These are phyloP conservation scores for Phalaenopsis equestris DNA, from an alignment of 106 monocot species.

Conservation along the genomic window DNA sequence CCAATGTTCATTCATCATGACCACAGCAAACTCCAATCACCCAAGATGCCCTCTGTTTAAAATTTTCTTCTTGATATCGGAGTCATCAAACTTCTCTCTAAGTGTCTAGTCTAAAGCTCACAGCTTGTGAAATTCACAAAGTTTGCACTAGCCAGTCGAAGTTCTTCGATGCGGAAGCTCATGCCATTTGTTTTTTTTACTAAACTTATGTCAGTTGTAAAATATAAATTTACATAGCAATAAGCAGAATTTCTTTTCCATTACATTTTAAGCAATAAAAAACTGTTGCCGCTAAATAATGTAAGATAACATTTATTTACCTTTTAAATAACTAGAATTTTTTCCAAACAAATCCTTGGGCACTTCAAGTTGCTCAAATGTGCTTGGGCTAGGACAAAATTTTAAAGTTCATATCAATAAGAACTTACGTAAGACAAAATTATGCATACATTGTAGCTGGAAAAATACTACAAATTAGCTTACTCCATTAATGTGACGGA, in stretches of 20 bases:
- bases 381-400: slow-evolving; percentile 48
- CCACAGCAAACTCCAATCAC: background rate
- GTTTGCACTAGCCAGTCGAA: background rate
- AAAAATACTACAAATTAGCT: slow-evolving; percentile 21
- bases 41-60: background rate
- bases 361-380: slow-evolving; percentile 92
- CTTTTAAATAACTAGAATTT: slow-evolving; percentile 74
- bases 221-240: background rate
- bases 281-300: background rate
- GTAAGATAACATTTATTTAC: slow-evolving; percentile 20
- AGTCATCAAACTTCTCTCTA: background rate
- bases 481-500: slow-evolving; percentile 83
- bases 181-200: background rate
- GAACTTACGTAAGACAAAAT: background rate
- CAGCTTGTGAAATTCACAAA: too few relatives aligned
- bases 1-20: background rate
- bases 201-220: background rate
- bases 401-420: background rate
- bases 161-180: background rate
- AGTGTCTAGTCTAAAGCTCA: background rate
- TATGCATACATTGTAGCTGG: background rate
- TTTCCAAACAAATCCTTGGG: slow-evolving; percentile 84
- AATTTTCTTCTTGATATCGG: background rate
- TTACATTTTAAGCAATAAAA: background rate
- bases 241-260: background rate